Percentiles rank a stretch among this genome's conserved stretches.
phyloP scores from a whole-genome alignment of 768 basidiomycete species.

The Termitomyces titanicus region DNA sequence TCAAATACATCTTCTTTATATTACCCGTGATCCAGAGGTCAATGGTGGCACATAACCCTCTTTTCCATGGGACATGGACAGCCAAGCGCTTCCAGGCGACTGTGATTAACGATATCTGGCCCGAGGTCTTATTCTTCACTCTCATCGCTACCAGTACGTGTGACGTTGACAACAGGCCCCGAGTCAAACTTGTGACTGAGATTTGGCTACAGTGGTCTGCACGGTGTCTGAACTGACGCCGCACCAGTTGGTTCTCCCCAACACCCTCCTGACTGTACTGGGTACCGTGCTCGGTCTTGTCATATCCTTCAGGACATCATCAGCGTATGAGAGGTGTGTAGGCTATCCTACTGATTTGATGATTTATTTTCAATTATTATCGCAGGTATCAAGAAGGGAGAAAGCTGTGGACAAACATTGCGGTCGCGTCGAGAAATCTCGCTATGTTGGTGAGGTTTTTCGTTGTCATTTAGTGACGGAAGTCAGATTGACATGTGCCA shows the following conservation, averaged over 20 bases:
- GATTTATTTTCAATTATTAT: neutral
- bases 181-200: neutral
- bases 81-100: constrained; percentile 52
- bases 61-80: constrained; percentile 45
- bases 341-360: neutral
- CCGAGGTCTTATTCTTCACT: constrained; percentile 59
- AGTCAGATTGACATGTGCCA: neutral
- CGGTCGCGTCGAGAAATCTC: constrained; percentile 52
- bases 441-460: constrained; percentile 47
- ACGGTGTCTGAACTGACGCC: constrained; percentile 47
- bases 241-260: constrained; percentile 48
- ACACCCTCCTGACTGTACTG: constrained; percentile 59
- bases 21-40: neutral
- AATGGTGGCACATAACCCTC: constrained; percentile 44
- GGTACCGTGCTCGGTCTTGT: constrained; percentile 73
- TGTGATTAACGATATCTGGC: constrained; percentile 66
- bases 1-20: neutral
- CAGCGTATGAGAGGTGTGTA: constrained; percentile 61
- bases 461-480: neutral
- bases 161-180: neutral
- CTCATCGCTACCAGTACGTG: constrained; percentile 49
- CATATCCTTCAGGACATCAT: constrained; percentile 70
- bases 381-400: constrained; percentile 63
- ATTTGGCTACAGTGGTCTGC: constrained; percentile 47
- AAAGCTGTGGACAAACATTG: constrained; percentile 67